Conservation (phyloP, 73 alveolate species). For the Durusdinium trenchii region DNA sequence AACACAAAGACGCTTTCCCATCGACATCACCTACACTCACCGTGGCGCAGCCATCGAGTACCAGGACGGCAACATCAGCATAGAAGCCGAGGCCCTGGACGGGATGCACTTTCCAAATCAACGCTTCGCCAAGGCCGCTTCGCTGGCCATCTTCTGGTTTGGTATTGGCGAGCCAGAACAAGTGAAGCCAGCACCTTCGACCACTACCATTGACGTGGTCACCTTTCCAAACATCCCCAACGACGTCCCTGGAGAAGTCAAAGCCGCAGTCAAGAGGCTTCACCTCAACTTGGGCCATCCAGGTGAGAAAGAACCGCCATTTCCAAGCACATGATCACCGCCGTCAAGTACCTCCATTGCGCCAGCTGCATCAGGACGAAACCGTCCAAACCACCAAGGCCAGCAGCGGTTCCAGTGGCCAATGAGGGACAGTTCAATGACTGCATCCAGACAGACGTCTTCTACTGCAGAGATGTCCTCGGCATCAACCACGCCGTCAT, state of each 20-base stretch:
- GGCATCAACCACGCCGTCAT: too few species aligned
- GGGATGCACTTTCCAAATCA: too few species aligned
- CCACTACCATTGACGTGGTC: background rate
- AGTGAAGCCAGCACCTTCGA: background rate
- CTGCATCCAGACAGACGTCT: background rate
- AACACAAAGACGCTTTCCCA: too few species aligned
- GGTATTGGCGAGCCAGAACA: background rate
- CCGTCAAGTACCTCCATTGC: background rate
- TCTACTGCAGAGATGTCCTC: too few species aligned
- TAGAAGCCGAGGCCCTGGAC: too few species aligned
- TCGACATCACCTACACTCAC: too few species aligned
- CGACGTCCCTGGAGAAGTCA: background rate
- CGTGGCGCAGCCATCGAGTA: too few species aligned
- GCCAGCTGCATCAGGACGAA: background rate
- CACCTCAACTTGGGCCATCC: conserved; percentile 5
- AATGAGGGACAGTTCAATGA: background rate
- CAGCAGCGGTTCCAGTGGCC: background rate
- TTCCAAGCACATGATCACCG: background rate
- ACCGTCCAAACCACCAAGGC: background rate
- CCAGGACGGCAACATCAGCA: too few species aligned
- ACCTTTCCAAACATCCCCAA: background rate
- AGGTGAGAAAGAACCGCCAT: background rate
- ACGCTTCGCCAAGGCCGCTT: background rate
- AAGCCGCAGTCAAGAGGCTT: background rate
- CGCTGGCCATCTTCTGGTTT: background rate